Percentiles rank a stretch among this genome's conserved stretches.
Conservation (phyloP, 345 rosid species). For the Eucalyptus sideroxylon region DNA sequence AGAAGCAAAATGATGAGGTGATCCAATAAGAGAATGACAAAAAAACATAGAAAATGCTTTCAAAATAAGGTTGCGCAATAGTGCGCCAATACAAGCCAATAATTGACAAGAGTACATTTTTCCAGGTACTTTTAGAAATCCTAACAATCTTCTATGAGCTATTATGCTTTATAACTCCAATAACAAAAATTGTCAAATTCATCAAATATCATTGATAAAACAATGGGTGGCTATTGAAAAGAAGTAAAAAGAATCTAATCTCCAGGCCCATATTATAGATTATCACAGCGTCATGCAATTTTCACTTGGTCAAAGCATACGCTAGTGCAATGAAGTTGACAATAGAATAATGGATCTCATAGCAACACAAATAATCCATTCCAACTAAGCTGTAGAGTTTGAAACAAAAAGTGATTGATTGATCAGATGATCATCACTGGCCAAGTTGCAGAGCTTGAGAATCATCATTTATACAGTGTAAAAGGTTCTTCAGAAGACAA, state of each 20-base stretch:
- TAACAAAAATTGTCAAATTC: neutral
- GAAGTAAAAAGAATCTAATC: neutral
- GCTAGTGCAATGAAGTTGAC: neutral
- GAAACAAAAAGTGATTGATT: neutral
- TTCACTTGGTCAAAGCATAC: neutral
- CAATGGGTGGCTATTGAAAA: neutral
- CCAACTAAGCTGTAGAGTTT: neutral
- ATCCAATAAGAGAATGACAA: neutral
- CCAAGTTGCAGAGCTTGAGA: neutral
- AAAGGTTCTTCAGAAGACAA: neutral
- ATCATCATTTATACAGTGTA: neutral
- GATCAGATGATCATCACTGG: neutral
- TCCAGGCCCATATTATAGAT: neutral
- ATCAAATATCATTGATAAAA: neutral
- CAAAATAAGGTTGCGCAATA: neutral
- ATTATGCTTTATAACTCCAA: neutral
- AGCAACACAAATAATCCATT: neutral
- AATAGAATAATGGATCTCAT: neutral
- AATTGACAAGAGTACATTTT: neutral
- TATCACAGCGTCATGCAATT: neutral
- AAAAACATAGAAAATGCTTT: neutral
- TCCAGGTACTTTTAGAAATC: neutral
- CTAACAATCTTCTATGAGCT: neutral
- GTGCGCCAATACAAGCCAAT: neutral
- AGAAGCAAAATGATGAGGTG: neutral